Evolutionary conservation across 371 early-diverging fungal genomes (phyloP).

Genomic region (Encephalitozoon romaleae): DNA sequence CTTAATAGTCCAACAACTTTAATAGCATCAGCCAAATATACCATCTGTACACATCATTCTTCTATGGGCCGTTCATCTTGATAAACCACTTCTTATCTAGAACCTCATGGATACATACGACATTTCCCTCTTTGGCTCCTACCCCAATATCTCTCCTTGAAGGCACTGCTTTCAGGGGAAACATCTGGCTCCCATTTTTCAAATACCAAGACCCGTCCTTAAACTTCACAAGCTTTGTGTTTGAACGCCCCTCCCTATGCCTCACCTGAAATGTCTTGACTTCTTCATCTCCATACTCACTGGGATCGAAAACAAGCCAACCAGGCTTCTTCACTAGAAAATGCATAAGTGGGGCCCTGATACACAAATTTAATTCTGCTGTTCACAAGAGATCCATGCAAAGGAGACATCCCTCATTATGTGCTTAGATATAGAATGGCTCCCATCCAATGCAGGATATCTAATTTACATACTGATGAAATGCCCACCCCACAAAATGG

Average conservation of each 20-base stretch:
- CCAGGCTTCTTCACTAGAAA: constrained; percentile 47
- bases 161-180: background rate
- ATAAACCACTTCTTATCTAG: background rate
- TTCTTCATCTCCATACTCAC: constrained; percentile 32
- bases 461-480: background rate
- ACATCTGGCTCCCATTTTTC: constrained; percentile 38
- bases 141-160: background rate
- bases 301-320: constrained; percentile 17
- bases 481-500: constrained; percentile 27
- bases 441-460: background rate
- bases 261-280: constrained; percentile 23
- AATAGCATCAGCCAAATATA: background rate
- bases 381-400: background rate
- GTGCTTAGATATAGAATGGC: background rate
- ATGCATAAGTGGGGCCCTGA: background rate
- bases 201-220: constrained; percentile 41
- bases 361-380: background rate
- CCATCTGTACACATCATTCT: no score
- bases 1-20: background rate
- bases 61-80: background rate
- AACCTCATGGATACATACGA: background rate
- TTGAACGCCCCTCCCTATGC: background rate
- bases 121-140: background rate
- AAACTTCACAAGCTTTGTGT: constrained; percentile 27
- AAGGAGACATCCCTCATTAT: background rate